phyloP scores from a whole-genome alignment of 2,329 filamentous ascomycete species.

The Colletotrichum scovillei region DNA sequence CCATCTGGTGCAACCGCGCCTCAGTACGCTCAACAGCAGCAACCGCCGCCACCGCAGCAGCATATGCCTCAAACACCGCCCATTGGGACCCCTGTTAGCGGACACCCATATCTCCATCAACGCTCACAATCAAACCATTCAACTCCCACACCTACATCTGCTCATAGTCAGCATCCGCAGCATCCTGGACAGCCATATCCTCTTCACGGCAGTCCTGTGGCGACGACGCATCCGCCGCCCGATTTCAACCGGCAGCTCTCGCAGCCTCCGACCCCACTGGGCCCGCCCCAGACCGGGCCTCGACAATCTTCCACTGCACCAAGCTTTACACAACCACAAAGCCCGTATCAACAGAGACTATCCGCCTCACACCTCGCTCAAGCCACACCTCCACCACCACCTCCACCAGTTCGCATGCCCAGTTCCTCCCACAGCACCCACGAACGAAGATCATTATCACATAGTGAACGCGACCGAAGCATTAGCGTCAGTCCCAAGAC shows the following conservation, averaged over 20 bases:
- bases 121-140: constrained; percentile 70
- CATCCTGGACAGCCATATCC: constrained; percentile 61
- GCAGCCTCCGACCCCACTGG: constrained; percentile 65
- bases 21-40: constrained; percentile 45
- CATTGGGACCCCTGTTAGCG: constrained; percentile 52
- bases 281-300: constrained; percentile 58
- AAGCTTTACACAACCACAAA: constrained; percentile 63
- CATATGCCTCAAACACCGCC: constrained; percentile 57
- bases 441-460: constrained; percentile 64
- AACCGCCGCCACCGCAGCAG: constrained; percentile 45
- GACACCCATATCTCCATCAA: constrained; percentile 51
- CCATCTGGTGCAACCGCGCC: constrained; percentile 47
- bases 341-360: constrained; percentile 69
- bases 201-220: constrained; percentile 63
- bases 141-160: constrained; percentile 70
- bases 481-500: constrained; percentile 85
- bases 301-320: constrained; percentile 54
- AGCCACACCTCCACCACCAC: constrained; percentile 44
- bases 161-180: constrained; percentile 69
- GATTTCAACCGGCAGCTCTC: constrained; percentile 62
- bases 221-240: constrained; percentile 55
- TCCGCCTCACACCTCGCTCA: constrained; percentile 43
- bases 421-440: constrained; percentile 56
- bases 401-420: constrained; percentile 49
- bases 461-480: constrained; percentile 75